A percentile compares a stretch with the other conserved stretches of the same genome.
phyloP scores from a whole-genome alignment of 1,139 yeast genomes.

The Saccharomyces hybrid region DNA sequence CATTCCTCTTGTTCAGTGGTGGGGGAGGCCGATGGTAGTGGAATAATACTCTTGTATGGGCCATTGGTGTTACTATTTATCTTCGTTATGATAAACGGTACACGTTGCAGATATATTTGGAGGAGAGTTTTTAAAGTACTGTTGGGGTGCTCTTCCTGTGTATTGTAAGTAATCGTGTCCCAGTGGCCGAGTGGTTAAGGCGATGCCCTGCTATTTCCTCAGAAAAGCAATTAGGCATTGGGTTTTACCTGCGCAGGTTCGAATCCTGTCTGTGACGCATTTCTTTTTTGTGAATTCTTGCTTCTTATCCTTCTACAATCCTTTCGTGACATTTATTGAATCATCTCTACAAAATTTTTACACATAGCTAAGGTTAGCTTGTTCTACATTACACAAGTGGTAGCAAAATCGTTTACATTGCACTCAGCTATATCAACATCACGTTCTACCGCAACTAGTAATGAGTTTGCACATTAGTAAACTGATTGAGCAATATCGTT shows the following conservation, averaged over 20 bases:
- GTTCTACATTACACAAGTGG: background rate
- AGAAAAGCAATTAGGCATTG: constrained; percentile 38
- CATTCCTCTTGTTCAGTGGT: background rate
- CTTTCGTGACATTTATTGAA: background rate
- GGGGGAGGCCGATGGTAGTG: too few relatives aligned
- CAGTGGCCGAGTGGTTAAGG: constrained; percentile 88
- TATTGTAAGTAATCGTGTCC: constrained; percentile 28
- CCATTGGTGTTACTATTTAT: too few relatives aligned
- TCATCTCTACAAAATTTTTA: background rate
- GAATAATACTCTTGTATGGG: background rate
- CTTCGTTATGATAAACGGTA: too few relatives aligned
- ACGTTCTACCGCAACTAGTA: background rate
- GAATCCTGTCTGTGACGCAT: constrained; percentile 56
- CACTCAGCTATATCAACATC: background rate
- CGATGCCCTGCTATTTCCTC: constrained; percentile 65
- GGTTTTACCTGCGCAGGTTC: constrained; percentile 58
- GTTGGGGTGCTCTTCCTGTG: too few relatives aligned
- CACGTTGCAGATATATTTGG: too few relatives aligned
- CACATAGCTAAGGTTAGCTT: background rate
- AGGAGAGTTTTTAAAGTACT: too few relatives aligned
- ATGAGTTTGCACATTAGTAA: constrained; percentile 9
- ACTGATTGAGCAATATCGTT: constrained; percentile 12
- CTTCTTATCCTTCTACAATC: background rate
- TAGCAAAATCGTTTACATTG: background rate
- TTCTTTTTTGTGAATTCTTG: constrained; percentile 13